Conservation (phyloP, 257 asterid genomes). For the Penstemon newberryi region DNA sequence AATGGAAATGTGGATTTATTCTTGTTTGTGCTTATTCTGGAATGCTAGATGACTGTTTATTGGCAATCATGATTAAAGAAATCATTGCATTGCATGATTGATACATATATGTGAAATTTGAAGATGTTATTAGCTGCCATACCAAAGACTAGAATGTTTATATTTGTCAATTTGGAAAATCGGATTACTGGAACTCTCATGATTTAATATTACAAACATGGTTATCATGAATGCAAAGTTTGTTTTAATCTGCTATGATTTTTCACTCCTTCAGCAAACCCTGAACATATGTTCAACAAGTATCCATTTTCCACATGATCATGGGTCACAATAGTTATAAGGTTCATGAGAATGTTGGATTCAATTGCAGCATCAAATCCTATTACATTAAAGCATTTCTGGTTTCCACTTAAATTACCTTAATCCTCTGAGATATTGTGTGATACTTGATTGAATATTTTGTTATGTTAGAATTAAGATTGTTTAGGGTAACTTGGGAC, state of each 20-base stretch:
- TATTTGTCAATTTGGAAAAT: slow-evolving; percentile 2
- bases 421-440: too few relatives aligned
- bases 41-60: slow-evolving; percentile 2
- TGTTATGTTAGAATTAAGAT: too few relatives aligned
- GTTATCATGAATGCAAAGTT: not conserved
- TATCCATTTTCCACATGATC: too few relatives aligned
- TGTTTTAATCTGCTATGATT: not conserved
- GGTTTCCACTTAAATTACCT: too few relatives aligned
- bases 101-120: not conserved
- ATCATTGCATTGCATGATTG: not conserved
- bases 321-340: too few relatives aligned
- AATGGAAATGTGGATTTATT: slow-evolving; percentile 6
- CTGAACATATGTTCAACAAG: not conserved
- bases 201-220: not conserved
- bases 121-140: slow-evolving; percentile 1
- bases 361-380: too few relatives aligned
- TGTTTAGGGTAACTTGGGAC: too few relatives aligned
- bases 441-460: too few relatives aligned
- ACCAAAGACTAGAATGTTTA: not conserved
- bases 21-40: slow-evolving; percentile 14
- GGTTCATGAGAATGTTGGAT: too few relatives aligned
- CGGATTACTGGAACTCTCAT: not conserved
- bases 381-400: too few relatives aligned
- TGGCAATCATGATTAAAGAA: not conserved
- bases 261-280: not conserved